Conservation (phyloP, 2,329 filamentous ascomycete species). For the Zymoseptoria crescenta region DNA sequence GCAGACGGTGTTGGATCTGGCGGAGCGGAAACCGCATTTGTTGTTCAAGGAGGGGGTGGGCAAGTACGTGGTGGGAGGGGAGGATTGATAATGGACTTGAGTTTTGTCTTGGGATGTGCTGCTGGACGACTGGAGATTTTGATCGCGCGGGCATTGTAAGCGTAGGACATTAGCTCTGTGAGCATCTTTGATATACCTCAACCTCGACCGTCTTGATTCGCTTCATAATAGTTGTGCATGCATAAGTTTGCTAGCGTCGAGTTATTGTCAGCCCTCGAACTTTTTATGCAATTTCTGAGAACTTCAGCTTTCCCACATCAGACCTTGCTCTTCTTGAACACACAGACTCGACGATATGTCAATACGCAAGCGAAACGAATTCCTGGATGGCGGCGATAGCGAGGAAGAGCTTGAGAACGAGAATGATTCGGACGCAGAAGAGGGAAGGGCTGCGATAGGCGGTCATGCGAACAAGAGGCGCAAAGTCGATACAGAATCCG, state of each 20-base stretch:
- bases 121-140: not conserved
- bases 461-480: constrained; percentile 52
- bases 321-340: not conserved
- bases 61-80: constrained; percentile 43
- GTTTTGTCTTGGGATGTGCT: not conserved
- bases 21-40: constrained; percentile 78
- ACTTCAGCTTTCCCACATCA: not conserved
- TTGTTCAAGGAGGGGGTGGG: constrained; percentile 62
- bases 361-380: constrained; percentile 63
- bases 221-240: not conserved
- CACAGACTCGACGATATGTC: constrained; percentile 44
- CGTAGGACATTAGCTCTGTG: not conserved
- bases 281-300: not conserved
- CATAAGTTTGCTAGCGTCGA: not conserved
- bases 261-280: not conserved
- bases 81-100: not conserved
- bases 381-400: constrained; percentile 47
- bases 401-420: constrained; percentile 41
- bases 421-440: constrained; percentile 62
- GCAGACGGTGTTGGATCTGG: constrained; percentile 81
- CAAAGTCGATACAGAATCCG: constrained; percentile 45
- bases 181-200: not conserved
- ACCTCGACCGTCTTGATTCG: not conserved
- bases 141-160: not conserved
- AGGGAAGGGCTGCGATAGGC: constrained; percentile 53